A percentile compares a stretch with the other conserved stretches of the same genome.
These are phyloP conservation scores for Alternaria triticina DNA, from an alignment of 2,329 filamentous ascomycete genomes.

Conservation along the genomic window DNA sequence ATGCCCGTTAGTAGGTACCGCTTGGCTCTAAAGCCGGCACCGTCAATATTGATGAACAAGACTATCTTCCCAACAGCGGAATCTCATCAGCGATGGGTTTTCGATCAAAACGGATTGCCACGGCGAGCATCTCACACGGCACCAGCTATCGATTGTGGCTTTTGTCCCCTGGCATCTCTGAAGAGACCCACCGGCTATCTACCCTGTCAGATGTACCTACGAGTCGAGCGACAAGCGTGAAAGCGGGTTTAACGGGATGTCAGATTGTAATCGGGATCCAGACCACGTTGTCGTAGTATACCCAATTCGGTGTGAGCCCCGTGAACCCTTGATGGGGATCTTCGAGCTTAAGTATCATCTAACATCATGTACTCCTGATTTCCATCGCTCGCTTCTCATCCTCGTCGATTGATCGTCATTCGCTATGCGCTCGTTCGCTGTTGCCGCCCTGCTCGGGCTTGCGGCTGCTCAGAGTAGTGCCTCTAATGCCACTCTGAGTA, in stretches of 20 bases:
- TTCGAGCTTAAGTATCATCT: slow-evolving; percentile 1
- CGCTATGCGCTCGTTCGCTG: slow-evolving; percentile 18
- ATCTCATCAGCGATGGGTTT: not conserved
- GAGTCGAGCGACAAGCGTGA: not conserved
- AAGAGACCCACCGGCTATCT: not conserved
- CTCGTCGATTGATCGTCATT: slow-evolving; percentile 6
- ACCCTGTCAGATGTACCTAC: not conserved
- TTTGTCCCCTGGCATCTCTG: not conserved
- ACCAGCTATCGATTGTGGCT: not conserved
- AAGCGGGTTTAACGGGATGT: slow-evolving; percentile 1
- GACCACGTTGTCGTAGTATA: slow-evolving; percentile 1
- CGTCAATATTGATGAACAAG: not conserved
- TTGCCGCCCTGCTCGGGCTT: slow-evolving; percentile 19
- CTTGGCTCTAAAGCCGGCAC: not conserved
- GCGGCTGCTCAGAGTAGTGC: slow-evolving; percentile 21
- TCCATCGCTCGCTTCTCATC: not conserved
- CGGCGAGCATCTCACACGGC: not conserved
- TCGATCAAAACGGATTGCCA: not conserved
- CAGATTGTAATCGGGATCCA: slow-evolving; percentile 1
- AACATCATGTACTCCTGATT: not conserved
- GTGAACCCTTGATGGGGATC: slow-evolving; percentile 16
- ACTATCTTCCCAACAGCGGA: not conserved
- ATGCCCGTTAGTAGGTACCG: not conserved
- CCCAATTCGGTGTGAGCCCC: slow-evolving; percentile 8
- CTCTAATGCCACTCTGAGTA: slow-evolving; percentile 6